Percentiles rank a stretch among this genome's conserved stretches.
phyloP scores from a whole-genome alignment of 805 yeast species.

The Hyphopichia homilentoma region DNA sequence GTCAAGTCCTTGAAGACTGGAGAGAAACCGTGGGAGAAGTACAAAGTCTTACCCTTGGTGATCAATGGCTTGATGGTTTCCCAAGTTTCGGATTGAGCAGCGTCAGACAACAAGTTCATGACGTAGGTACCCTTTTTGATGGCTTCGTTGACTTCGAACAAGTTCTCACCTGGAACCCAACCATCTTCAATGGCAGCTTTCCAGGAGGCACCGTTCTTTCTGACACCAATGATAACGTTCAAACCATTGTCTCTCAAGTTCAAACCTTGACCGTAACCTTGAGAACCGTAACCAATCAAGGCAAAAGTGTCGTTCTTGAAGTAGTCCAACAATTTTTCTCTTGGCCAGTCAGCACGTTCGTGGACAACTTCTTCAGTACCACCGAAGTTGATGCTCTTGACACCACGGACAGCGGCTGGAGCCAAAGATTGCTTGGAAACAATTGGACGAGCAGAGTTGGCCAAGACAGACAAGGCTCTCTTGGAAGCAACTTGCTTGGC shows the following conservation, averaged over 20 bases:
- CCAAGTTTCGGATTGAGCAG: conserved; percentile 99
- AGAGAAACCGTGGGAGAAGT: conserved; percentile 99
- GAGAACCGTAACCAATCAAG: conserved; percentile 98
- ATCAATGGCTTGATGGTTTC: conserved; percentile 76
- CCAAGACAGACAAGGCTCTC: conserved; percentile 63
- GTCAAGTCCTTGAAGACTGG: conserved; percentile 98
- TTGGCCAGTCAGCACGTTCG: conserved; percentile 99
- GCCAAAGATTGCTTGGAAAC: conserved; percentile 35
- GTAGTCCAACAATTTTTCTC: conserved; percentile 90
- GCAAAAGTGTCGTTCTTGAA: conserved; percentile 98
- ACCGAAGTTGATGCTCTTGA: conserved; percentile 95
- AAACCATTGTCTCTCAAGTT: conserved; percentile 99
- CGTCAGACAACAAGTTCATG: conserved; percentile 98
- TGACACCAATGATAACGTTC: conserved; percentile 96
- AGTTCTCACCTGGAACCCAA: conserved; percentile 99
- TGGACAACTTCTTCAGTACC: conserved; percentile 93
- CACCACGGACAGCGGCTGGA: conserved; percentile 73
- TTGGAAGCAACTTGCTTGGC: conserved; percentile 47
- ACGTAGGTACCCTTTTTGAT: conserved; percentile 85
- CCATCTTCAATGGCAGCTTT: conserved; percentile 99
- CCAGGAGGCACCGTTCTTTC: conserved; percentile 99
- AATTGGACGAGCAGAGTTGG: conserved; percentile 44
- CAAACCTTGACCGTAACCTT: conserved; percentile 99
- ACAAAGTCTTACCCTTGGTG: conserved; percentile 95
- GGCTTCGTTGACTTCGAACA: conserved; percentile 94